Evolutionary conservation across 225 moss, liverwort and hornwort species (phyloP).

Genomic region (Marchantia paleacea): DNA sequence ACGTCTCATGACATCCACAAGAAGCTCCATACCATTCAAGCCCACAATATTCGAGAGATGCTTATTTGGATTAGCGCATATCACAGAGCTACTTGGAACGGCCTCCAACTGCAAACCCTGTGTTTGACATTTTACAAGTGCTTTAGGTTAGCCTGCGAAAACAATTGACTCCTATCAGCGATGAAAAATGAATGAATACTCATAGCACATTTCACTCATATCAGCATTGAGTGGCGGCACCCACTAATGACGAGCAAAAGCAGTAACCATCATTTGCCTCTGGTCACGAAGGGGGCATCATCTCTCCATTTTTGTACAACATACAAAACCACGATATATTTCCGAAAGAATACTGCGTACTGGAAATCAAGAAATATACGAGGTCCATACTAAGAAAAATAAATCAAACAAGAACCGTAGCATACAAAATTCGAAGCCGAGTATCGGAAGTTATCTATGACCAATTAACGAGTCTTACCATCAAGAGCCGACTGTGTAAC

Average conservation of each 20-base stretch:
- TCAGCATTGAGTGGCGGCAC: not conserved
- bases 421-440: too few species aligned
- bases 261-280: not conserved
- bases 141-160: slow-evolving; percentile 6
- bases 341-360: too few species aligned
- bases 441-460: too few species aligned
- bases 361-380: too few species aligned
- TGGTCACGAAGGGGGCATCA: not conserved
- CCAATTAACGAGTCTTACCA: slow-evolving; percentile 46
- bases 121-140: slow-evolving; percentile 24
- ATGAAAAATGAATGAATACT: not conserved
- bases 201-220: not conserved
- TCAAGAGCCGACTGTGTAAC: slow-evolving; percentile 79
- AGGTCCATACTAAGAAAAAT: too few species aligned
- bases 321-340: too few species aligned
- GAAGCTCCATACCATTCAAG: slow-evolving; percentile 79
- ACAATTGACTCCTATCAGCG: not conserved
- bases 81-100: slow-evolving; percentile 82
- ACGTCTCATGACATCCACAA: slow-evolving; percentile 95
- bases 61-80: slow-evolving; percentile 91
- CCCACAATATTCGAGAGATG: slow-evolving; percentile 90
- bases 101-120: slow-evolving; percentile 93
- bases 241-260: not conserved
- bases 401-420: too few species aligned
- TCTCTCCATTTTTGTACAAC: not conserved